phyloP scores from a whole-genome alignment of 2,329 filamentous ascomycete species.

The Myriangium duriaei region DNA sequence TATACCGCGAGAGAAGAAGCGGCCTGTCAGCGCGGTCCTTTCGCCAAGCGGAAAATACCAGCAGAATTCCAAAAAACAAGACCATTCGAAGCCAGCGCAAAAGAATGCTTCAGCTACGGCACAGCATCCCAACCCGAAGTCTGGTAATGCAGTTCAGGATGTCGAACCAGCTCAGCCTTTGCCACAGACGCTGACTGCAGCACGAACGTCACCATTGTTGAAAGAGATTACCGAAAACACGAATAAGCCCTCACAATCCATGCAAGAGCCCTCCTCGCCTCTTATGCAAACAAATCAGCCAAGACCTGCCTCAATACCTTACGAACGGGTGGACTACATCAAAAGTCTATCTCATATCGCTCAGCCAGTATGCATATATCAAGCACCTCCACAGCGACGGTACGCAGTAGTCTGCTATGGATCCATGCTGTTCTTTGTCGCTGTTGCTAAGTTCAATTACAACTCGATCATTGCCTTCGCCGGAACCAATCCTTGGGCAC shows the following conservation, averaged over 20 bases:
- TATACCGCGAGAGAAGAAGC: not conserved
- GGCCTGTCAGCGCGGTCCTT: not conserved
- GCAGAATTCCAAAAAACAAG: not conserved
- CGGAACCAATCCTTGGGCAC: conserved; percentile 1
- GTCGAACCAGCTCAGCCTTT: not conserved
- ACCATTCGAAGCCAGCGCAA: not conserved
- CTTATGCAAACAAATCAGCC: no score
- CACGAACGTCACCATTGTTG: not conserved
- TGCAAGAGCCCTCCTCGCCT: no score
- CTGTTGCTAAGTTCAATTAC: conserved; percentile 6
- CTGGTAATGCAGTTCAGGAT: no score
- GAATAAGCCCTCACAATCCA: no score
- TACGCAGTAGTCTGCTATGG: conserved; percentile 1
- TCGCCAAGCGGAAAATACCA: not conserved
- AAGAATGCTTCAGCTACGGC: not conserved
- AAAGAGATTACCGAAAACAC: no score
- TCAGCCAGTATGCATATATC: conserved; percentile 7
- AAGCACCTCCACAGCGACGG: conserved; percentile 6
- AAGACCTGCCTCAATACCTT: no score
- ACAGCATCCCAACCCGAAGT: not conserved
- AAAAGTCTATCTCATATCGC: not conserved
- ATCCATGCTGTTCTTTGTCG: conserved; percentile 6
- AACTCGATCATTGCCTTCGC: conserved; percentile 3
- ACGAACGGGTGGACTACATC: not conserved
- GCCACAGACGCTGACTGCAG: not conserved